Percentiles rank a stretch among this genome's conserved stretches.
These are phyloP conservation scores for Mortierella sp. DNA, from an alignment of 371 early-diverging fungal genomes.

Conservation along the genomic window DNA sequence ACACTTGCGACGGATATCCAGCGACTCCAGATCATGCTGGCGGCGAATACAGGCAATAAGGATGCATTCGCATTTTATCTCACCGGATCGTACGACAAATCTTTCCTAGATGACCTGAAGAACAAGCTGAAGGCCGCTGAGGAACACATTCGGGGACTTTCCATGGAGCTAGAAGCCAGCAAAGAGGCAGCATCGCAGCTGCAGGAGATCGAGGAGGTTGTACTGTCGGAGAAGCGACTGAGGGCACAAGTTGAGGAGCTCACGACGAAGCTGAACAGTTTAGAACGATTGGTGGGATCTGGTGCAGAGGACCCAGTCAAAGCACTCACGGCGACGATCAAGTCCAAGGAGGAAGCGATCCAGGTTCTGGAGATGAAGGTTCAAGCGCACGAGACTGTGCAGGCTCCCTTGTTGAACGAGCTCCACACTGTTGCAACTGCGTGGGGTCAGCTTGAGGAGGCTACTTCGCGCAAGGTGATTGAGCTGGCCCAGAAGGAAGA, in stretches of 20 bases:
- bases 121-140: constrained; percentile 64
- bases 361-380: constrained; percentile 59
- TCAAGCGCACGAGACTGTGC: constrained; percentile 22
- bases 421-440: constrained; percentile 83
- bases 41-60: constrained; percentile 73
- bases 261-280: constrained; percentile 37
- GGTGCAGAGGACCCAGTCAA: constrained; percentile 27
- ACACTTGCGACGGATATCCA: constrained; percentile 75
- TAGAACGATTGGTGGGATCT: constrained; percentile 55
- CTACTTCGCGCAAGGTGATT: constrained; percentile 79
- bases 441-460: constrained; percentile 83
- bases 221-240: constrained; percentile 32
- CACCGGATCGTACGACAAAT: constrained; percentile 61
- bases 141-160: constrained; percentile 53
- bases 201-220: constrained; percentile 42
- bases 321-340: constrained; percentile 26
- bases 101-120: constrained; percentile 67
- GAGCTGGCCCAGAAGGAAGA: constrained; percentile 82
- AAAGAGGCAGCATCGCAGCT: constrained; percentile 33
- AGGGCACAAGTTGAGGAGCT: constrained; percentile 40
- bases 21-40: constrained; percentile 75
- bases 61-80: constrained; percentile 80
- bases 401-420: constrained; percentile 67
- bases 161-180: constrained; percentile 30
- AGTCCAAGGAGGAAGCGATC: constrained; percentile 45